Conservation (phyloP, 495 filamentous ascomycete species). For the Oidiodendron maius region DNA sequence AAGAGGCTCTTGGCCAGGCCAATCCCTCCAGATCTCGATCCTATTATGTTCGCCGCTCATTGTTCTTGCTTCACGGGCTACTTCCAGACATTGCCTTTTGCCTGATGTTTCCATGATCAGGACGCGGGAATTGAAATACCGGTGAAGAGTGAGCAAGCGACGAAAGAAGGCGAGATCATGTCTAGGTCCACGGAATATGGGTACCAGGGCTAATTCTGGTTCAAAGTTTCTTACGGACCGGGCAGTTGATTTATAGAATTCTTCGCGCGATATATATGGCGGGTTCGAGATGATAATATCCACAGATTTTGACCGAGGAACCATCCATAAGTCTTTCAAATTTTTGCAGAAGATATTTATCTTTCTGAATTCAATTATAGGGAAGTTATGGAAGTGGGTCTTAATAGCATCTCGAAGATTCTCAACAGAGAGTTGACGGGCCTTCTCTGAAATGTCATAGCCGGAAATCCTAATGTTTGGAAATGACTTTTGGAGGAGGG, state of each 20-base stretch:
- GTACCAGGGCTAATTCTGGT: slow-evolving; percentile 73
- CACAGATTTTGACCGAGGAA: slow-evolving; percentile 20
- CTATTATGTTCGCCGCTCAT: neutral
- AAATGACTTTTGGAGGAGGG: slow-evolving; percentile 37
- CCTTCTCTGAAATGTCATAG: slow-evolving; percentile 54
- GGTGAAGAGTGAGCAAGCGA: slow-evolving; percentile 2
- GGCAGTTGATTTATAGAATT: slow-evolving; percentile 51
- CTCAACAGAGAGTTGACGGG: slow-evolving; percentile 52
- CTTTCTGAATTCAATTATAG: neutral
- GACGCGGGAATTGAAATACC: slow-evolving; percentile 29
- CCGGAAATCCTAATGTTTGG: slow-evolving; percentile 30
- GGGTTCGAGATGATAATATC: slow-evolving; percentile 87
- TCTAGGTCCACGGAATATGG: slow-evolving; percentile 20
- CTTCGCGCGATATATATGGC: slow-evolving; percentile 70
- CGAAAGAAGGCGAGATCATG: slow-evolving; percentile 58
- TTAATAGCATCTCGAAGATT: slow-evolving; percentile 53
- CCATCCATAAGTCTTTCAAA: neutral
- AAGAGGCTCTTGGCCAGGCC: slow-evolving; percentile 22
- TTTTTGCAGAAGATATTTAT: slow-evolving; percentile 57
- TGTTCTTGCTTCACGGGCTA: slow-evolving; percentile 38
- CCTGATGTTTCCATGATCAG: slow-evolving; percentile 56
- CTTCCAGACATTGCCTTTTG: slow-evolving; percentile 49
- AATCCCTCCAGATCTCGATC: slow-evolving; percentile 52
- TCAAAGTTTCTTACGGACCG: slow-evolving; percentile 77
- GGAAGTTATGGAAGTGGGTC: neutral